phyloP scores from a whole-genome alignment of 768 basidiomycete species.

The Trametes maxima region DNA sequence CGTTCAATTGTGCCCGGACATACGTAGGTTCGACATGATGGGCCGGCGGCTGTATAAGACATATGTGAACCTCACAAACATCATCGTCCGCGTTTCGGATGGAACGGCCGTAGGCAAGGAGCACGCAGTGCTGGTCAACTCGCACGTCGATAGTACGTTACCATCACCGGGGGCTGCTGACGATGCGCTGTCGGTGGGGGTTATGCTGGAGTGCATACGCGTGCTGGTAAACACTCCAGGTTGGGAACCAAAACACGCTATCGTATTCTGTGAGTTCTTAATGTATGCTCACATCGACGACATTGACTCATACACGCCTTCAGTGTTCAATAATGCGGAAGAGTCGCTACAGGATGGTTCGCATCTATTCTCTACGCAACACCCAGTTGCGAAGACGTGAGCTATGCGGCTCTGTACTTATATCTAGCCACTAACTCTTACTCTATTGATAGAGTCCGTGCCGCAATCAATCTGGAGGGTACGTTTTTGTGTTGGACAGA shows the following conservation, averaged over 20 bases:
- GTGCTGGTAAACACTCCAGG: conserved; percentile 70
- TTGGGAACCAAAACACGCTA: conserved; percentile 74
- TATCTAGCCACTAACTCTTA: not conserved
- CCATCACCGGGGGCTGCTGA: conserved; percentile 90
- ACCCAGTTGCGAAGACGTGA: conserved; percentile 70
- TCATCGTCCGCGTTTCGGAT: conserved; percentile 84
- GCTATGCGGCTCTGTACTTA: conserved; percentile 30
- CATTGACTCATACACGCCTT: not conserved
- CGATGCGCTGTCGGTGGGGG: conserved; percentile 84
- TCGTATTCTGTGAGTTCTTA: conserved; percentile 73
- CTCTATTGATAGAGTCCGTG: conserved; percentile 59
- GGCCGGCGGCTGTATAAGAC: conserved; percentile 79
- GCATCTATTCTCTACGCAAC: conserved; percentile 91
- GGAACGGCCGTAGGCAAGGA: conserved; percentile 71
- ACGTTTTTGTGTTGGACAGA: conserved; percentile 4
- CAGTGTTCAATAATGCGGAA: conserved; percentile 95
- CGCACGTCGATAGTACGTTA: conserved; percentile 88
- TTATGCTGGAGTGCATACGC: conserved; percentile 89
- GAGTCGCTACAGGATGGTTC: conserved; percentile 95
- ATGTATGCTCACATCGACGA: not conserved
- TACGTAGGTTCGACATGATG: conserved; percentile 91
- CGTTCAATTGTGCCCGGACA: not conserved
- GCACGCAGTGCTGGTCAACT: conserved; percentile 84
- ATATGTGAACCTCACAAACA: conserved; percentile 86
- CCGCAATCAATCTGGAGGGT: conserved; percentile 92